Conservation (phyloP, 495 filamentous ascomycete species). For the Daldinia grandis region DNA sequence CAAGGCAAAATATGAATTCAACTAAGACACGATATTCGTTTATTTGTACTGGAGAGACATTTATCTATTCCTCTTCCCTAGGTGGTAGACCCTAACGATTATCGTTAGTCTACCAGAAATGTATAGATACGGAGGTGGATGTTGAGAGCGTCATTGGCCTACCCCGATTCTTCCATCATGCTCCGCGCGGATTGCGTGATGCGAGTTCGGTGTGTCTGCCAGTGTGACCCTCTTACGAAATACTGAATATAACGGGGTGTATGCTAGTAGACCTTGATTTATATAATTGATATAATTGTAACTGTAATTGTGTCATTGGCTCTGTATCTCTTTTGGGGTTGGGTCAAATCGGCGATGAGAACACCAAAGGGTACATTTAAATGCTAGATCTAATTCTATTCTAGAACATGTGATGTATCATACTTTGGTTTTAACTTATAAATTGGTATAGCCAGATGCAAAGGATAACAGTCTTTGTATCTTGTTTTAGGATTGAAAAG, state of each 20-base stretch:
- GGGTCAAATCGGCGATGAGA: too few relatives aligned
- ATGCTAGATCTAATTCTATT: too few relatives aligned
- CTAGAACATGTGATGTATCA: not conserved
- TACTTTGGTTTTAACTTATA: too few relatives aligned
- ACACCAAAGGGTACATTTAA: too few relatives aligned
- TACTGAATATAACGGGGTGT: not conserved
- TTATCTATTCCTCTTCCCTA: not conserved
- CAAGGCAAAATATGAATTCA: not conserved
- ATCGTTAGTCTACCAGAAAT: not conserved
- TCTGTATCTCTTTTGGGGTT: too few relatives aligned
- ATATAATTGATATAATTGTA: not conserved
- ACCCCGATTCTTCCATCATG: constrained; percentile 40
- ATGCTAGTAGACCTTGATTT: not conserved
- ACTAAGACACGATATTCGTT: not conserved
- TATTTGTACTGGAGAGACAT: not conserved
- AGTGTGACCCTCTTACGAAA: constrained; percentile 6
- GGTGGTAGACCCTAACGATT: not conserved
- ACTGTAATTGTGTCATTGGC: not conserved
- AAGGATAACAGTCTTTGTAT: not conserved
- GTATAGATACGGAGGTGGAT: not conserved
- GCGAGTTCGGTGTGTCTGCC: constrained; percentile 12
- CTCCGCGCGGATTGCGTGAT: constrained; percentile 42
- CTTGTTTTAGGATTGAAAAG: not conserved
- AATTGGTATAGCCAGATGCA: too few relatives aligned
- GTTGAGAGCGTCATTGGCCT: constrained; percentile 17